Percentiles rank a stretch among this genome's conserved stretches.
phyloP scores from a whole-genome alignment of 805 yeast genomes.

The Cyberlindnera xishuangbannaensis region DNA sequence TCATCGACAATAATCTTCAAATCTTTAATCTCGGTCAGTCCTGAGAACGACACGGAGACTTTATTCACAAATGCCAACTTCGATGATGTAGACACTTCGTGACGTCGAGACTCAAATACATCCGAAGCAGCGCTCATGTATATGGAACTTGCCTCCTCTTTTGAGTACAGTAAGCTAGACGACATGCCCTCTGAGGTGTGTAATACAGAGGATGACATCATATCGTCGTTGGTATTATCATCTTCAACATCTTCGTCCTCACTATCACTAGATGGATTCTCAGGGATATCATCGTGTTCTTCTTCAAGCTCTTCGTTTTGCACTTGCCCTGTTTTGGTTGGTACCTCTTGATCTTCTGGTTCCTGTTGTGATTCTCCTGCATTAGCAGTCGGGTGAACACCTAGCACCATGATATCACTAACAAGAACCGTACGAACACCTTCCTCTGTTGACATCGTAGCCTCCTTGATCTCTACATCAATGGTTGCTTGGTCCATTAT shows the following conservation, averaged over 20 bases:
- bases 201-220: slow-evolving; percentile 28
- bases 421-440: slow-evolving; percentile 39
- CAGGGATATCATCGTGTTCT: slow-evolving; percentile 22
- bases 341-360: neutral
- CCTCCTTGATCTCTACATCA: slow-evolving; percentile 29
- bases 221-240: slow-evolving; percentile 21
- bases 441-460: slow-evolving; percentile 34
- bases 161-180: slow-evolving; percentile 60
- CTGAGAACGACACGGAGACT: slow-evolving; percentile 41
- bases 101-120: slow-evolving; percentile 27
- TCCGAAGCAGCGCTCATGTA: slow-evolving; percentile 79
- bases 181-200: slow-evolving; percentile 27
- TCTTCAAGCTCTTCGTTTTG: slow-evolving; percentile 5
- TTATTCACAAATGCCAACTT: slow-evolving; percentile 27
- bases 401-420: slow-evolving; percentile 34
- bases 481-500: slow-evolving; percentile 39
- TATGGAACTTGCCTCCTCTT: slow-evolving; percentile 61
- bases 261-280: slow-evolving; percentile 13
- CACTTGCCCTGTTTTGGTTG: no score
- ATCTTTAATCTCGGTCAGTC: slow-evolving; percentile 31
- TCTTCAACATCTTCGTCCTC: no score
- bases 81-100: slow-evolving; percentile 10
- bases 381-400: slow-evolving; percentile 35
- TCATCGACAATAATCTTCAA: slow-evolving; percentile 31
- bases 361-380: slow-evolving; percentile 12